phyloP scores from a whole-genome alignment of 139 green algal genomes.

The Trebouxia sp. region DNA sequence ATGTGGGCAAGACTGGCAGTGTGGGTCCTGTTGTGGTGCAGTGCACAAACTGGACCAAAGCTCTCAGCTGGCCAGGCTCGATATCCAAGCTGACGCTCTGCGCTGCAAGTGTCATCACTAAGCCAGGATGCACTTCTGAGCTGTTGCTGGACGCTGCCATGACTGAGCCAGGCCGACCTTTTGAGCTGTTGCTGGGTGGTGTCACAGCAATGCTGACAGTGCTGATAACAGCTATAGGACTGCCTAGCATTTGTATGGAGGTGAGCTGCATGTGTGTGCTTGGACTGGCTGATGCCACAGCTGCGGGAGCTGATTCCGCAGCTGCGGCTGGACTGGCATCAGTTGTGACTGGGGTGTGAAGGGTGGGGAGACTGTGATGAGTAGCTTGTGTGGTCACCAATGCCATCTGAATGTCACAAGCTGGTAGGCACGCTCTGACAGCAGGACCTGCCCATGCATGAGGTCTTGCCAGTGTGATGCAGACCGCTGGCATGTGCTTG shows the following conservation, averaged over 20 bases:
- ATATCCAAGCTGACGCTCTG: slow-evolving; percentile 8
- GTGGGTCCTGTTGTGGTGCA: slow-evolving; percentile 26
- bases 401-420: background rate
- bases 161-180: no score
- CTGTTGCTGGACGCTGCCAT: no score
- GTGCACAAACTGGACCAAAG: slow-evolving; percentile 6
- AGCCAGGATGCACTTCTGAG: no score
- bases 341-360: background rate
- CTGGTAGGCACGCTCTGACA: background rate
- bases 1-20: slow-evolving; percentile 10
- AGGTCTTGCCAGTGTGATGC: background rate
- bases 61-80: background rate
- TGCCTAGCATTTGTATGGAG: background rate
- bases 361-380: background rate
- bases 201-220: background rate
- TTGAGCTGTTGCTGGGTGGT: no score
- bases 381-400: background rate
- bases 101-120: background rate
- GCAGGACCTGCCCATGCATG: background rate
- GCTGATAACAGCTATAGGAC: background rate
- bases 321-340: background rate
- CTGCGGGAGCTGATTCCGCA: background rate
- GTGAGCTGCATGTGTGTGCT: background rate
- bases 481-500: background rate
- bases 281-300: background rate